These are phyloP conservation scores for Entomophthora muscae DNA, from an alignment of 371 early-diverging fungal species.

Conservation along the genomic window DNA sequence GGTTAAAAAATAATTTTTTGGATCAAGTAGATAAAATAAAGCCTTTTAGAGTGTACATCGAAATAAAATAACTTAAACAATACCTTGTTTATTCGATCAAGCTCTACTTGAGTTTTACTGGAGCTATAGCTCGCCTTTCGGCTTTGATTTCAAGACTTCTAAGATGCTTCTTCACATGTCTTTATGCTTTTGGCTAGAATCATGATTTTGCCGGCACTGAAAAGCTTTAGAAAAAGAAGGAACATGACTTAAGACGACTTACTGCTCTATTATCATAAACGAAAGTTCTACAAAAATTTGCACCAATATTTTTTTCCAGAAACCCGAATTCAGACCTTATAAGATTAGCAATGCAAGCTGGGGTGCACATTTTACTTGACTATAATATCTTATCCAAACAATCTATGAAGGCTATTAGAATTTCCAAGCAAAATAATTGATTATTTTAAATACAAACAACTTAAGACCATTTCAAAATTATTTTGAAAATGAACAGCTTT, in stretches of 20 bases:
- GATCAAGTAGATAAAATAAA: background rate
- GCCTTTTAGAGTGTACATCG: too few species aligned
- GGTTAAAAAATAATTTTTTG: background rate
- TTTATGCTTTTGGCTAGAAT: background rate
- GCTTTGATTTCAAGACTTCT: background rate
- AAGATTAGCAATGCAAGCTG: background rate
- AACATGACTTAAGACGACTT: background rate
- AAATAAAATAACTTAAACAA: background rate
- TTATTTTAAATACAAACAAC: too few species aligned
- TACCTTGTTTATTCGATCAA: background rate
- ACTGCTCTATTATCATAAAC: background rate
- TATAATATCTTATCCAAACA: too few species aligned
- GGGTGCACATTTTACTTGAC: background rate
- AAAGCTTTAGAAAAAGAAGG: background rate
- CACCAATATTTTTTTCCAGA: background rate
- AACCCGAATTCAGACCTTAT: constrained; percentile 2
- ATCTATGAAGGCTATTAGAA: too few species aligned
- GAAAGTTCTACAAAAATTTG: background rate
- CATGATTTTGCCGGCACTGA: background rate
- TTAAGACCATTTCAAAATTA: too few species aligned
- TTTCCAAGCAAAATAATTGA: too few species aligned
- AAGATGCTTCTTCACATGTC: background rate
- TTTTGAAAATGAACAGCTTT: too few species aligned
- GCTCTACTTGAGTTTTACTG: background rate
- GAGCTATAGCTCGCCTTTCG: background rate